A percentile compares a stretch with the other conserved stretches of the same genome.
phyloP scores from a whole-genome alignment of 805 yeast genomes.

The Cyberlindnera lachancei region DNA sequence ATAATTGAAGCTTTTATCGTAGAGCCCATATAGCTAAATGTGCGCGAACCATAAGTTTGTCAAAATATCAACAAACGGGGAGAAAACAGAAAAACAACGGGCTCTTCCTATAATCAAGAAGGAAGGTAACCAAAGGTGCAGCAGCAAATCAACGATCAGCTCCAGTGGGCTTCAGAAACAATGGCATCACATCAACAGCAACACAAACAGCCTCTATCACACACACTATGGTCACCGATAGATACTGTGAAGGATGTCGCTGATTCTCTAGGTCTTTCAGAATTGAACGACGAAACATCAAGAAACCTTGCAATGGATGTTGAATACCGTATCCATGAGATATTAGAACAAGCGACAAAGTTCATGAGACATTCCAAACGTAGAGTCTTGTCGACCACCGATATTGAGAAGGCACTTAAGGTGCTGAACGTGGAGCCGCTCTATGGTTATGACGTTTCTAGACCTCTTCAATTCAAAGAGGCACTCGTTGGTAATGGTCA shows the following conservation, averaged over 20 bases:
- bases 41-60: too few relatives aligned
- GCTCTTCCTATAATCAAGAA: too few relatives aligned
- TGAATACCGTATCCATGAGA: constrained; percentile 94
- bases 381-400: constrained; percentile 70
- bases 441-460: constrained; percentile 72
- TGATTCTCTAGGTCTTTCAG: constrained; percentile 75
- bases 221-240: constrained; percentile 94
- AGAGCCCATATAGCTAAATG: too few relatives aligned
- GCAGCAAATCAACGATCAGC: too few relatives aligned
- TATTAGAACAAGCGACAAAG: constrained; percentile 90
- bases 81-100: too few relatives aligned
- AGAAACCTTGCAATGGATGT: constrained; percentile 97
- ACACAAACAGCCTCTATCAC: constrained; percentile 52
- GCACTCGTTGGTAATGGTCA: constrained; percentile 90
- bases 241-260: constrained; percentile 97
- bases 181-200: constrained; percentile 6
- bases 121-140: too few relatives aligned
- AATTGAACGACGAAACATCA: constrained; percentile 84
- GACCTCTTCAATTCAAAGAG: constrained; percentile 73
- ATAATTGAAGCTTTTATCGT: too few relatives aligned
- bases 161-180: too few relatives aligned
- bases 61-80: too few relatives aligned
- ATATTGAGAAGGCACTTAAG: constrained; percentile 72
- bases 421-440: constrained; percentile 89
- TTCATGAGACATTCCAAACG: constrained; percentile 94